phyloP scores from a whole-genome alignment of 768 basidiomycete species.

The Boletus eberwhitei region DNA sequence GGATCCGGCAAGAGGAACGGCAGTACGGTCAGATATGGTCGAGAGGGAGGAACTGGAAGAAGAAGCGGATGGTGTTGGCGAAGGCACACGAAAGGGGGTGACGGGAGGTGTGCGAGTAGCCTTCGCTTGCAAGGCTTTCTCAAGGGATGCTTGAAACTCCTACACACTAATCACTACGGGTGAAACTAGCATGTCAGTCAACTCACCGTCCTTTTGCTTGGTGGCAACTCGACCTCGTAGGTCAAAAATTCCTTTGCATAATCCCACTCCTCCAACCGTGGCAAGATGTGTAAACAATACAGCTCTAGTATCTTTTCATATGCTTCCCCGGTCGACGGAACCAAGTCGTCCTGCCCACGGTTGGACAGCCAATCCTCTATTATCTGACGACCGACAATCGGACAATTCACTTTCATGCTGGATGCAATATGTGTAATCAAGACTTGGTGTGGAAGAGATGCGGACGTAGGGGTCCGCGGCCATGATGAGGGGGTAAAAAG shows the following conservation, averaged over 20 bases:
- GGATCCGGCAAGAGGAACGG: conserved; percentile 43
- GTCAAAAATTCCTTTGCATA: conserved; percentile 74
- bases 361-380: conserved; percentile 78
- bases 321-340: conserved; percentile 42
- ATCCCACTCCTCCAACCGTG: conserved; percentile 74
- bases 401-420: conserved; percentile 62
- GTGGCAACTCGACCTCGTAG: conserved; percentile 64
- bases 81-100: conserved; percentile 33
- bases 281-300: conserved; percentile 71
- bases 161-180: conserved; percentile 12
- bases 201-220: conserved; percentile 51
- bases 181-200: not conserved
- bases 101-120: conserved; percentile 16
- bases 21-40: conserved; percentile 69
- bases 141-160: conserved; percentile 33
- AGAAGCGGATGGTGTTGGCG: conserved; percentile 54
- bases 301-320: conserved; percentile 76
- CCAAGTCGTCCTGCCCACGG: conserved; percentile 39
- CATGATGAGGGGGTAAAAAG: conserved; percentile 59
- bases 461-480: conserved; percentile 41
- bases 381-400: conserved; percentile 58
- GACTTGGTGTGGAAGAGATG: conserved; percentile 66
- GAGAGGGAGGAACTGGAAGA: conserved; percentile 66
- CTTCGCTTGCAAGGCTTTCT: conserved; percentile 32
- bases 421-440: conserved; percentile 68